Evolutionary conservation across 352 stramenopile genomes (phyloP), one percentile per base, ranked within the genome.

Genomic region (Phytophthora brassicae): DNA sequence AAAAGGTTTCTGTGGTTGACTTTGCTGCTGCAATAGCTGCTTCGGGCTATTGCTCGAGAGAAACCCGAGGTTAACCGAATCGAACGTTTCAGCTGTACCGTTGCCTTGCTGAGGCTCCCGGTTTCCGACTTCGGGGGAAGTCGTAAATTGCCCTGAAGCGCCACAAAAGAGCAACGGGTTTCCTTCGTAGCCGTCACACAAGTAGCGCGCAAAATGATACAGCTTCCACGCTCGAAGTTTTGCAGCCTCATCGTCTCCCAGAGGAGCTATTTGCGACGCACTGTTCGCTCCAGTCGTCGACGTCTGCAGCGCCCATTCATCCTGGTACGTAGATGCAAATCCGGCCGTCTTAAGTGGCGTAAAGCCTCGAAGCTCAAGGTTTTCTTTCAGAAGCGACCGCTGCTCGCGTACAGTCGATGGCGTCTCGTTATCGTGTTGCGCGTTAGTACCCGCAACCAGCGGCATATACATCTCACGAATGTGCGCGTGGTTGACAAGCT

Each of bases 281-380:
- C 20, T 52, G 44, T 36, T 64, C 31, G 29, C 57, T 61, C 22
- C 58, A 36, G 48, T 49, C 16, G 29, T 16, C 11, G 57, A 63
- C 9, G 57, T 65, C 48, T 75, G 67, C 38, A 72, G 17, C 16
- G 62, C 63, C 58, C 59, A 70, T 4, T 76, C 68, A 19, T 76
- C 64, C 17, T 52, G 46, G 54, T 45, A 65, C 36, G 48, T 60
- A 22, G 45, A 36, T 9, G 47, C 33, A 20, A n/a, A 16, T 42
- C 6, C 48, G 33, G 57, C 19, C 47, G 70, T 33, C 8, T 75
- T 60, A 33, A 94, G 62, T 13, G 85, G 83, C 31, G 70, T 54
- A 62, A 92, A 94, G 0, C 85, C 84, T 47, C 69, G 71, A 55
- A 94, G 66, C 61, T 94, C 85, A 4, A 89, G 49, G 26, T 74